phyloP scores from a whole-genome alignment of 2,329 filamentous ascomycete genomes.

The Alternaria incomplexa region DNA sequence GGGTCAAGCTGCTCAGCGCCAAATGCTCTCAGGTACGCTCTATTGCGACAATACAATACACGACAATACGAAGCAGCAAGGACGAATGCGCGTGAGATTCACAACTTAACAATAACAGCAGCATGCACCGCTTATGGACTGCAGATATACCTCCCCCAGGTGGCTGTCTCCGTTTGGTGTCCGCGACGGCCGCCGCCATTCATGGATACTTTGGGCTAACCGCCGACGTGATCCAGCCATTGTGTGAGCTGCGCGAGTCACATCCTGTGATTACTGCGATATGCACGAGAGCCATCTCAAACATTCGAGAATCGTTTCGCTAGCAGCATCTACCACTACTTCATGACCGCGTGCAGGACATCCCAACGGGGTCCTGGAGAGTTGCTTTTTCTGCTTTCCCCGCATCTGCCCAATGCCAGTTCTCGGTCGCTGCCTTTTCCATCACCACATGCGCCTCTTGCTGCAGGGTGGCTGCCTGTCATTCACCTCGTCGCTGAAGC shows the following conservation, averaged over 20 bases:
- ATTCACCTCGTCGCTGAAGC: conserved; percentile 1
- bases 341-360: neutral
- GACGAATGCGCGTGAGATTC: neutral
- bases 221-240: conserved; percentile 31
- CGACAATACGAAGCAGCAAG: neutral
- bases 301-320: conserved; percentile 18
- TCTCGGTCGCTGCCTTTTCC: neutral
- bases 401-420: conserved; percentile 2
- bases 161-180: conserved; percentile 15
- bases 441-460: neutral
- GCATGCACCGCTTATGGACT: neutral
- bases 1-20: conserved; percentile 9
- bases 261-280: conserved; percentile 35
- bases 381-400: neutral
- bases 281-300: conserved; percentile 19
- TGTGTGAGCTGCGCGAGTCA: conserved; percentile 32
- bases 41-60: neutral
- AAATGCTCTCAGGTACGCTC: conserved; percentile 1
- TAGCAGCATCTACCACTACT: conserved; percentile 1
- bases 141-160: conserved; percentile 14
- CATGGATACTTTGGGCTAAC: conserved; percentile 20
- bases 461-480: conserved; percentile 4
- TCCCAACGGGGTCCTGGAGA: neutral
- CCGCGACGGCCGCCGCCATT: conserved; percentile 16
- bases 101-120: neutral